Percentiles rank a stretch among this genome's conserved stretches.
phyloP scores from a whole-genome alignment of 2,329 filamentous ascomycete species.

The Apiospora marii region DNA sequence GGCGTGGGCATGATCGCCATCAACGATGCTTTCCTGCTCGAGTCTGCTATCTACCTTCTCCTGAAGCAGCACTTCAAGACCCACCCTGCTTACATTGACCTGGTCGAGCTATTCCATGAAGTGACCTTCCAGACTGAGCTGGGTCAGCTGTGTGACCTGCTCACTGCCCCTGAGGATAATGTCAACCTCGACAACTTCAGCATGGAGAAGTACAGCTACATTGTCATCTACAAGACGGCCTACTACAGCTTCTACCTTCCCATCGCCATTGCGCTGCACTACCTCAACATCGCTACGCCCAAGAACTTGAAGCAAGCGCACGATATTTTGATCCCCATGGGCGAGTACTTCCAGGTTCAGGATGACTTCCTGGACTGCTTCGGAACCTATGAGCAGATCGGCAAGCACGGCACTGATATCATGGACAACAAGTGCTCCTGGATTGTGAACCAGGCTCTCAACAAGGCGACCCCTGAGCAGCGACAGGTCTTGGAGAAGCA shows the following conservation, averaged over 20 bases:
- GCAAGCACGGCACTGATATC: slow-evolving; percentile 99
- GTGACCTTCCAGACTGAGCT: slow-evolving; percentile 93
- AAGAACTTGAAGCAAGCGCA: slow-evolving; percentile 89
- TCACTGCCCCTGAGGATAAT: slow-evolving; percentile 93
- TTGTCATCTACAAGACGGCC: slow-evolving; percentile 99
- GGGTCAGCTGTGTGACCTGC: slow-evolving; percentile 91
- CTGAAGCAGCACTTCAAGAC: slow-evolving; percentile 93
- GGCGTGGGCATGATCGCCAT: slow-evolving; percentile 95
- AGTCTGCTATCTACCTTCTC: slow-evolving; percentile 86
- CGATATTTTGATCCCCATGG: slow-evolving; percentile 93
- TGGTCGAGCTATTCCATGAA: slow-evolving; percentile 97
- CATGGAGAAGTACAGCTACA: slow-evolving; percentile 95
- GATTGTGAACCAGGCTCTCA: slow-evolving; percentile 94
- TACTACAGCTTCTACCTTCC: slow-evolving; percentile 99
- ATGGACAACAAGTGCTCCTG: slow-evolving; percentile 99
- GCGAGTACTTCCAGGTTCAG: slow-evolving; percentile 99
- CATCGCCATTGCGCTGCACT: slow-evolving; percentile 87
- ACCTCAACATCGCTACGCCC: slow-evolving; percentile 83
- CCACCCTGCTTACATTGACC: slow-evolving; percentile 87
- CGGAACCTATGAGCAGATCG: slow-evolving; percentile 88
- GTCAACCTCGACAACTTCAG: slow-evolving; percentile 96
- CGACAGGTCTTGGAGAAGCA: slow-evolving; percentile 87
- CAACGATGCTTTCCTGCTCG: slow-evolving; percentile 98
- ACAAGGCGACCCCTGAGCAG: slow-evolving; percentile 83
- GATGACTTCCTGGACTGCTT: slow-evolving; percentile 99